Base-by-base conservation (phyloP, 306 rosid genomes). In the Phaseolus lunatus region DNA sequence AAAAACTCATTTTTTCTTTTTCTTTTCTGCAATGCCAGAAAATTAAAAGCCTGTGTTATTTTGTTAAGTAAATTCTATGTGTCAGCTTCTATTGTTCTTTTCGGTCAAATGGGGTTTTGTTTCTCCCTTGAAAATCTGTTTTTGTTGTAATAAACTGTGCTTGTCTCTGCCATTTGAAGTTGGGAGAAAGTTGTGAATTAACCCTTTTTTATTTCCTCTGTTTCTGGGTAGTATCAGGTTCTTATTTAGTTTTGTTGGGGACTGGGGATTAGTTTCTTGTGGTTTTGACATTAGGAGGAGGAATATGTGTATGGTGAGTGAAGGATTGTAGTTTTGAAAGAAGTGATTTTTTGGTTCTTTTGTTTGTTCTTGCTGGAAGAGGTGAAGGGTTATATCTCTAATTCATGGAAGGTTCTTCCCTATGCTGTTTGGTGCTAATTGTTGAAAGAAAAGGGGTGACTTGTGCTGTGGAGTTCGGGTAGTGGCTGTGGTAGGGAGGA, bases 391-490 rank as follows among this genome's bases (percentile, higher is more conserved):
- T 47, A 11, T 62, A 78, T 77, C 50, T 57, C 15, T 72, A 52
- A 59, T 84, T 82, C 71, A 84, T 85, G 96, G 89, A 67, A 78
- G 66, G 16, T 75, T 41, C 63, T 76, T 80, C 47, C 77, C 69
- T 50, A 68, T 84, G 86, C 20, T 44, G 72, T 73, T 78, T 78
- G 81, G 70, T 83, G 53, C 22, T 84, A 68, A 78, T 83, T 31
- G 59, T 81, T 70, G 88, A 78, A 43, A 57, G 86, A 54, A 83
- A 75, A 80, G 70, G 72, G 62, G 81, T 48, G 65, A 45, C 19
- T 79, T 86, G 80, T 69, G 4, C 18, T 57, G 87, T 85, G 71
- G 88, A 79, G 67, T 86, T 85, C 14, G 72, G 85, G 37, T 89
- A 84, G 89, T 85, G 47, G 44, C 45, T 49, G 67, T 81, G 65